These are phyloP conservation scores for Carnegiea gigantea DNA, from an alignment of 179 eudicot genomes.

Conservation along the genomic window DNA sequence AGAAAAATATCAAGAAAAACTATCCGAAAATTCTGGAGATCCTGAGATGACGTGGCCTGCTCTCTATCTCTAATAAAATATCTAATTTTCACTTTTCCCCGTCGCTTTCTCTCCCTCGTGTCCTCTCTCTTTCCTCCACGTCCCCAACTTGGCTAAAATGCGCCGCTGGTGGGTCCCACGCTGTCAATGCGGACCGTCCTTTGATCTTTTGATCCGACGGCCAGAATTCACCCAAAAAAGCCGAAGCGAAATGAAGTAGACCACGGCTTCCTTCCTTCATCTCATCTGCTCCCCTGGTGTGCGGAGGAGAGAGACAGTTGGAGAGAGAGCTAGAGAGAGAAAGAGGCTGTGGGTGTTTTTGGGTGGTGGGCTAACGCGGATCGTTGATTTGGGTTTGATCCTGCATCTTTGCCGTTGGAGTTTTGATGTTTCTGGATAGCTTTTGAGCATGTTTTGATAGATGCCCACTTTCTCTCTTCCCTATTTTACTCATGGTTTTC, in stretches of 20 bases:
- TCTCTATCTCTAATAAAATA: constrained; percentile 11
- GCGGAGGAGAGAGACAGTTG: constrained; percentile 14
- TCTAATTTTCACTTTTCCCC: constrained; percentile 8
- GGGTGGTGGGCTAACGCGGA: background rate
- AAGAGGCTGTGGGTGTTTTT: background rate
- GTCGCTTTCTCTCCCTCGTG: constrained; percentile 21
- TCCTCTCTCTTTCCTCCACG: constrained; percentile 27
- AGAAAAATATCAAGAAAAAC: background rate
- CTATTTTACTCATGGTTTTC: background rate
- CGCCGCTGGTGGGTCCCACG: background rate
- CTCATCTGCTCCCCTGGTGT: background rate
- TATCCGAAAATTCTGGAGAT: constrained; percentile 6
- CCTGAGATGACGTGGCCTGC: constrained; percentile 22
- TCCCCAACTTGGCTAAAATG: constrained; percentile 14
- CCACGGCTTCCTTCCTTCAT: background rate
- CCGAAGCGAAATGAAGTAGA: background rate
- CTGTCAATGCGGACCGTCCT: background rate
- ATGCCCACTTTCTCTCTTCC: background rate
- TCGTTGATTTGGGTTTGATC: constrained; percentile 9
- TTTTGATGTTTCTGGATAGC: constrained; percentile 1
- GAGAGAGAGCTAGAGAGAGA: background rate
- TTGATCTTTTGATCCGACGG: background rate
- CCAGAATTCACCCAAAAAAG: background rate
- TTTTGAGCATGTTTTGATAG: background rate
- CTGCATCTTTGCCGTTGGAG: background rate